These are phyloP conservation scores for Eutypa lata DNA, from an alignment of 2,329 filamentous ascomycete species.

Conservation along the genomic window DNA sequence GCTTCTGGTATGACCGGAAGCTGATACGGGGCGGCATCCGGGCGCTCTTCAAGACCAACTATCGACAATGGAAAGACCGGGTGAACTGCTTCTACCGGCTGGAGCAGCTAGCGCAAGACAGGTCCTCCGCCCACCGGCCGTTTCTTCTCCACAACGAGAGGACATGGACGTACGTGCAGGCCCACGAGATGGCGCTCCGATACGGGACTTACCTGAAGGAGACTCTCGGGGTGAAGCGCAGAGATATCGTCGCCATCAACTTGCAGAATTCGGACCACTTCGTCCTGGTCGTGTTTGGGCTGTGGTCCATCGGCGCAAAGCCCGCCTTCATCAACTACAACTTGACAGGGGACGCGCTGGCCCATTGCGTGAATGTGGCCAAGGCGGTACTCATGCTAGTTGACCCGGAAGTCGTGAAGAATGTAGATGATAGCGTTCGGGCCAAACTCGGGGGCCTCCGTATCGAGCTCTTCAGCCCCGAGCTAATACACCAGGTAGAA, in stretches of 20 bases:
- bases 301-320: conserved; percentile 80
- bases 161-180: conserved; percentile 70
- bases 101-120: conserved; percentile 59
- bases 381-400: conserved; percentile 66
- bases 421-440: conserved; percentile 56
- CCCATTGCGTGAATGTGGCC: conserved; percentile 71
- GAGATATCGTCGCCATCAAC: conserved; percentile 77
- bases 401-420: conserved; percentile 56
- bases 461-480: conserved; percentile 60
- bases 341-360: conserved; percentile 64
- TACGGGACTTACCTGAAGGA: conserved; percentile 75
- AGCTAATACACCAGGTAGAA: conserved; percentile 52
- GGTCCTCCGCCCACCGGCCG: conserved; percentile 47
- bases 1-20: conserved; percentile 62
- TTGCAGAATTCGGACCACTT: conserved; percentile 80
- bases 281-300: conserved; percentile 69
- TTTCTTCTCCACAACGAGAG: conserved; percentile 68
- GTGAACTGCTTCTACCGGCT: conserved; percentile 73
- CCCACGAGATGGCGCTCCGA: conserved; percentile 66
- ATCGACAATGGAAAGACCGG: conserved; percentile 54
- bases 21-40: conserved; percentile 55
- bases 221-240: conserved; percentile 59
- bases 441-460: conserved; percentile 47
- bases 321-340: conserved; percentile 91
- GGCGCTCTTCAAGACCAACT: conserved; percentile 37